Conservation (phyloP, 352 stramenopile species). For the Phytophthora quininea region DNA sequence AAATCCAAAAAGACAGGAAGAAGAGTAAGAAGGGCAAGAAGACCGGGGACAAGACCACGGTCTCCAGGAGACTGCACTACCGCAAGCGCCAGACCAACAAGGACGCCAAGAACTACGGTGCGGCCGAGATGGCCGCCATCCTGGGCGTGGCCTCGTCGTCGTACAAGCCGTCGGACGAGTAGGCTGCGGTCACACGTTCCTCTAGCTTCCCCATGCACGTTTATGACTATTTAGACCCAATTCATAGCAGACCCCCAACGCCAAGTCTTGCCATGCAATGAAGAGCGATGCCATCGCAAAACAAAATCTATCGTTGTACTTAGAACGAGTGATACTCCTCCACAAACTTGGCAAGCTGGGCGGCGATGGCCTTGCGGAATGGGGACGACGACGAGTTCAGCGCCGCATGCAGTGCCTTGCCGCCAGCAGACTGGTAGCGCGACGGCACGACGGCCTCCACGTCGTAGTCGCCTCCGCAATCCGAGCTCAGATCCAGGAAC, state of each 20-base stretch:
- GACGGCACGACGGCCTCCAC: slow-evolving; percentile 69
- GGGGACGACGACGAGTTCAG: slow-evolving; percentile 56
- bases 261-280: too few species aligned
- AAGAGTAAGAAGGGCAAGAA: slow-evolving; percentile 78
- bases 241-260: slow-evolving; percentile 30
- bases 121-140: slow-evolving; percentile 86
- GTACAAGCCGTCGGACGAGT: slow-evolving; percentile 29
- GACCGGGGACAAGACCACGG: slow-evolving; percentile 34
- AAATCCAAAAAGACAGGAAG: slow-evolving; percentile 60
- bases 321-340: slow-evolving; percentile 80
- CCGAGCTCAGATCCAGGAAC: slow-evolving; percentile 86
- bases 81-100: slow-evolving; percentile 87
- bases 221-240: slow-evolving; percentile 41
- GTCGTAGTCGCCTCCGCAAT: slow-evolving; percentile 73
- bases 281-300: too few species aligned
- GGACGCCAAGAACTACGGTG: slow-evolving; percentile 85
- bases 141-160: slow-evolving; percentile 71
- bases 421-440: slow-evolving; percentile 69
- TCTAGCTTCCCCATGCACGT: background rate
- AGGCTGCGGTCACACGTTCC: slow-evolving; percentile 1
- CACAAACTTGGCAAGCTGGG: slow-evolving; percentile 67
- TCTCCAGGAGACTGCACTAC: slow-evolving; percentile 80
- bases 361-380: slow-evolving; percentile 63
- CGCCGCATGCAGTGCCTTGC: slow-evolving; percentile 73
- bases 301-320: slow-evolving; percentile 1